Evolutionary conservation across 306 rosid species (phyloP), one percentile per base, ranked within the genome.

Genomic region (Glycyrrhiza uralensis): DNA sequence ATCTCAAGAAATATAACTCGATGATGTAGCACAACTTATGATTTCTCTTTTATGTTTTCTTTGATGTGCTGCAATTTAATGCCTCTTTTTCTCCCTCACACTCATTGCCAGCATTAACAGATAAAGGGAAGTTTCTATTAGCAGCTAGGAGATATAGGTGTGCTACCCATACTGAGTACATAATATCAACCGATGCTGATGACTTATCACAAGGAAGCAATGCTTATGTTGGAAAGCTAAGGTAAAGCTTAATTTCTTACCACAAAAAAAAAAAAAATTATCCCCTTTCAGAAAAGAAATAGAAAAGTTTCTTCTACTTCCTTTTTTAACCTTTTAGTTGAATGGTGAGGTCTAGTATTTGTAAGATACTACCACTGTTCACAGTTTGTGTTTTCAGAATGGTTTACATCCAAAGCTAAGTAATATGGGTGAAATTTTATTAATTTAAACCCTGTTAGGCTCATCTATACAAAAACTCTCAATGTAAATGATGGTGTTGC

Each of bases 161-260:
- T 51, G 97, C 97, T 58, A 89, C 99, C 26, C 95, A 92, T 70
- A 80, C 85, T 1, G 99, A 88, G 73, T 95, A 89, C 81, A 90
- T 92, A 76, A 90, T 95, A 77, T 95, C 99, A 8, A 97, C 92
- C 7, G 97, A 88, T 74, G 89, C 85, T 17, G 93, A 88, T 62
- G 99, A 89, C 82, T 57, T 92, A 57, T 92, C 96, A 55, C 99
- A 92, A 83, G 97, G 96, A 80, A 92, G 96, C 85, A 95, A 95
- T 80, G 99, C 99, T 51, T 92, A 91, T 75, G 82, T 95, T 60
- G 99, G 99, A 75, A 95, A 95, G 82, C 72, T 95, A 76, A 89
- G 96, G 99, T 92, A 81, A 81, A 72, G 4, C 50, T n/a, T n/a
- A n/a, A n/a, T 75, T 49, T 80, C 32, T 66, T 69, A 14, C 45